Evolutionary conservation across 352 stramenopile genomes (phyloP).

Genomic region (Poterioochromonas sp.): DNA sequence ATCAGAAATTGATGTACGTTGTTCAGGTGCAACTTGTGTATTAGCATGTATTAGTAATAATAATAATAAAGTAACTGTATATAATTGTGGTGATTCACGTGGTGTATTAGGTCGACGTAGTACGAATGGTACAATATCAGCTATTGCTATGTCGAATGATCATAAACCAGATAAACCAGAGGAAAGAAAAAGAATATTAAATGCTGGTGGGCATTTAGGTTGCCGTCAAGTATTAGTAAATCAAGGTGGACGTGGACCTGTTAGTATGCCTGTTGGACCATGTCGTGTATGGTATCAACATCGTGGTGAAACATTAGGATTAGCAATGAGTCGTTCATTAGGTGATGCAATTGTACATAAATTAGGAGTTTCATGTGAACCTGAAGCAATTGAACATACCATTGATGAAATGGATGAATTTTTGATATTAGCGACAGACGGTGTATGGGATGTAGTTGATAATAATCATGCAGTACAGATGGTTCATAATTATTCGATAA

Average conservation of each 20-base stretch:
- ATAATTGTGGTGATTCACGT: constrained; percentile 93
- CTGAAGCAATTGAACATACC: constrained; percentile 76
- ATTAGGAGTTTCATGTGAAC: constrained; percentile 82
- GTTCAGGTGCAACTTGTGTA: constrained; percentile 69
- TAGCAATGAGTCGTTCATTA: constrained; percentile 93
- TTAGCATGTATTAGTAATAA: constrained; percentile 66
- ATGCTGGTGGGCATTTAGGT: neutral
- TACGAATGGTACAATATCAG: constrained; percentile 34
- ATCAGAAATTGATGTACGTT: constrained; percentile 62
- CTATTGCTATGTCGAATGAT: constrained; percentile 35
- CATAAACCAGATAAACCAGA: constrained; percentile 25
- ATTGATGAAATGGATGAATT: constrained; percentile 51
- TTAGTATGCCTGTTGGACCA: neutral
- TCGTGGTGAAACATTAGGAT: constrained; percentile 66
- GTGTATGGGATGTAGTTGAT: constrained; percentile 96
- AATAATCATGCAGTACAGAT: constrained; percentile 79
- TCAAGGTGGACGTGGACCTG: neutral
- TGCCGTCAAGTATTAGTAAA: constrained; percentile 5
- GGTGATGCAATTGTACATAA: constrained; percentile 90
- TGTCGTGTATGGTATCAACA: constrained; percentile 6
- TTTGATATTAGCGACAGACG: constrained; percentile 90
- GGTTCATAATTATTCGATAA: neutral
- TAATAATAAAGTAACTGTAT: constrained; percentile 73
- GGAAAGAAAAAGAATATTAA: constrained; percentile 69
- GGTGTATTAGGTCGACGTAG: constrained; percentile 60